These are phyloP conservation scores for Suhomyces vadensis DNA, from an alignment of 805 yeast species.

Conservation along the genomic window DNA sequence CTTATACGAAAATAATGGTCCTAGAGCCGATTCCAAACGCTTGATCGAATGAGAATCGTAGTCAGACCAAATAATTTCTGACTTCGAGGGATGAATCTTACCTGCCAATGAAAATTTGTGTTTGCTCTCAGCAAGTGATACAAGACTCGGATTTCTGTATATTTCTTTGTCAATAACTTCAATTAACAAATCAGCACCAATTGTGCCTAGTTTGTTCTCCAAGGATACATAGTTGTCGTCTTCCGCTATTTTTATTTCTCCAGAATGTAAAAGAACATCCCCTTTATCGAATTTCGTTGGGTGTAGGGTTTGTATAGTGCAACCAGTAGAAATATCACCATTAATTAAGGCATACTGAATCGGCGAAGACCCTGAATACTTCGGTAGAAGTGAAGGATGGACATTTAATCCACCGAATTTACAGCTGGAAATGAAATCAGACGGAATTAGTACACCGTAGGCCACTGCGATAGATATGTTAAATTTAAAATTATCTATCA, in stretches of 20 bases:
- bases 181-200: conserved; percentile 63
- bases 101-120: conserved; percentile 55
- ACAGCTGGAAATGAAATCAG: conserved; percentile 47
- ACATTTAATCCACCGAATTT: conserved; percentile 78
- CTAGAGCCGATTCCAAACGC: conserved; percentile 52
- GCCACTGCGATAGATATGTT: conserved; percentile 88
- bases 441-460: conserved; percentile 81
- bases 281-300: conserved; percentile 87
- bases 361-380: conserved; percentile 86
- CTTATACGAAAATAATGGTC: conserved; percentile 52
- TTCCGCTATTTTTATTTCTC: conserved; percentile 37
- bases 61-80: conserved; percentile 49
- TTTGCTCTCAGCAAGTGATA: not conserved
- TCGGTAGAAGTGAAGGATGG: conserved; percentile 88
- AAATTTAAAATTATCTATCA: conserved; percentile 30
- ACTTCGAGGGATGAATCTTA: conserved; percentile 47
- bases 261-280: conserved; percentile 59
- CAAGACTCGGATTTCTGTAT: conserved; percentile 13
- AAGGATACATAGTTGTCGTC: conserved; percentile 50
- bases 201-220: conserved; percentile 50
- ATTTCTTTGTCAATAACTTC: conserved; percentile 40
- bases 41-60: conserved; percentile 39
- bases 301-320: conserved; percentile 85
- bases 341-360: conserved; percentile 75
- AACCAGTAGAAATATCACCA: conserved; percentile 68